These are phyloP conservation scores for Umbelopsis sp. DNA, from an alignment of 192 early-diverging fungal species.

Conservation along the genomic window DNA sequence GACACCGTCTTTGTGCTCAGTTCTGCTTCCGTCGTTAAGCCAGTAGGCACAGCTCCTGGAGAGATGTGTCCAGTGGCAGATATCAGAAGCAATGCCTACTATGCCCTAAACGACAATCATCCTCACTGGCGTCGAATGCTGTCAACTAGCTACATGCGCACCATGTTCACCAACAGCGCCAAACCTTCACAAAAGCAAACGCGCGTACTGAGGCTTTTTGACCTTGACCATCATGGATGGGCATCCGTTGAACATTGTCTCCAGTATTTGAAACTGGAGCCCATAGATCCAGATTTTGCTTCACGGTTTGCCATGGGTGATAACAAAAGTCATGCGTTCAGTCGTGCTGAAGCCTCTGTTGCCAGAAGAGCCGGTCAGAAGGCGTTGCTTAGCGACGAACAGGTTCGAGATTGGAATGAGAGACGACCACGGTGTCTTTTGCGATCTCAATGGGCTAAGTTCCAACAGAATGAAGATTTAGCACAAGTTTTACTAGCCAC, in stretches of 20 bases:
- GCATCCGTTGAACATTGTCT: constrained; percentile 34
- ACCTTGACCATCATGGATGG: constrained; percentile 35
- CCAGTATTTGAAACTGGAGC: constrained; percentile 19
- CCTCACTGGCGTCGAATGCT: constrained; percentile 35
- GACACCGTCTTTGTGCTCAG: constrained; percentile 21
- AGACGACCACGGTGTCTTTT: constrained; percentile 7
- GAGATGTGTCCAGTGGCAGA: constrained; percentile 25
- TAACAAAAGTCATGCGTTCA: constrained; percentile 19
- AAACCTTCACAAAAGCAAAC: constrained; percentile 5
- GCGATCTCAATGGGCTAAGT: constrained; percentile 29
- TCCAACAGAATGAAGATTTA: constrained; percentile 34
- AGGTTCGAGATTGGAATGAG: constrained; percentile 21
- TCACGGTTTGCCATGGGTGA: constrained; percentile 20
- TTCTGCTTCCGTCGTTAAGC: constrained; percentile 22
- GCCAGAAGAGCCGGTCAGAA: constrained; percentile 7
- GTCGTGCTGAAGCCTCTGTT: constrained; percentile 14
- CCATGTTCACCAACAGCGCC: constrained; percentile 7
- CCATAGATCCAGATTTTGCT: constrained; percentile 11
- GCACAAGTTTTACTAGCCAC: constrained; percentile 26
- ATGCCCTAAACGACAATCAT: constrained; percentile 12
- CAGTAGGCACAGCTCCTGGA: constrained; percentile 30
- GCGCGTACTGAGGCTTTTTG: constrained; percentile 15
- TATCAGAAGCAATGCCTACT: constrained; percentile 21
- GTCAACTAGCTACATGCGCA: constrained; percentile 34
- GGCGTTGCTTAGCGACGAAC: neutral